These are phyloP conservation scores for Symmetrospora coprosmae DNA, from an alignment of 768 basidiomycete species.

Conservation along the genomic window DNA sequence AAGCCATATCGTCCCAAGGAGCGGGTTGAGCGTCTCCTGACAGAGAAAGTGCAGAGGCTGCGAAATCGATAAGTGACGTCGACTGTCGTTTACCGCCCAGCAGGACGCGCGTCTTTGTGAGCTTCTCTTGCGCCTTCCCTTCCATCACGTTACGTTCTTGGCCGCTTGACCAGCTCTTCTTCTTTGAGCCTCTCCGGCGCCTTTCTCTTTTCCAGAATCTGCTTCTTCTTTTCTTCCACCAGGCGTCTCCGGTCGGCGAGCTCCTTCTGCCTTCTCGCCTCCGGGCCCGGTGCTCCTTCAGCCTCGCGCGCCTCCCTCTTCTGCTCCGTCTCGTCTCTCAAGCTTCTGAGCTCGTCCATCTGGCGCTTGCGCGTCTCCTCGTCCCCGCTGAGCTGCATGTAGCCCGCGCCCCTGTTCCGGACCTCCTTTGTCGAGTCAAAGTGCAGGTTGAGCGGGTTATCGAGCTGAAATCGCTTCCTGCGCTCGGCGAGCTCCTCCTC, in stretches of 20 bases:
- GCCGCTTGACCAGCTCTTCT: too few relatives aligned
- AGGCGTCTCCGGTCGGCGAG: conserved; percentile 42
- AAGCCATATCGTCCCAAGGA: too few relatives aligned
- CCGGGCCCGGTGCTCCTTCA: conserved; percentile 8
- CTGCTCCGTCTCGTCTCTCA: conserved; percentile 57
- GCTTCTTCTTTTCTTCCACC: conserved; percentile 61
- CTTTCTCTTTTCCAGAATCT: conserved; percentile 57
- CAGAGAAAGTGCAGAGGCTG: too few relatives aligned
- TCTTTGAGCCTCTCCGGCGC: too few relatives aligned
- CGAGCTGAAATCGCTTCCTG: conserved; percentile 53
- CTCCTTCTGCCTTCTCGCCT: conserved; percentile 1
- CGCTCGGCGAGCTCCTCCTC: conserved; percentile 64
- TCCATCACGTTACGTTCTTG: too few relatives aligned
- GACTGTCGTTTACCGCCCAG: too few relatives aligned
- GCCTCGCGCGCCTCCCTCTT: conserved; percentile 45
- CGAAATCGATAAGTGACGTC: too few relatives aligned
- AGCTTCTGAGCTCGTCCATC: conserved; percentile 63
- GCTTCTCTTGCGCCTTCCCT: too few relatives aligned
- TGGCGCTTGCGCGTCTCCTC: conserved; percentile 61
- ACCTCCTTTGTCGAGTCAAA: conserved; percentile 72
- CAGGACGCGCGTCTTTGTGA: not conserved
- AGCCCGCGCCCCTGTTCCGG: conserved; percentile 75
- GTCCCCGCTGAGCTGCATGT: conserved; percentile 79
- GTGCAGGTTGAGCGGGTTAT: conserved; percentile 58
- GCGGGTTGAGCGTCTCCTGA: too few relatives aligned